These are phyloP conservation scores for Fraxinus albicans DNA, from an alignment of 305 asterid species.

Conservation along the genomic window DNA sequence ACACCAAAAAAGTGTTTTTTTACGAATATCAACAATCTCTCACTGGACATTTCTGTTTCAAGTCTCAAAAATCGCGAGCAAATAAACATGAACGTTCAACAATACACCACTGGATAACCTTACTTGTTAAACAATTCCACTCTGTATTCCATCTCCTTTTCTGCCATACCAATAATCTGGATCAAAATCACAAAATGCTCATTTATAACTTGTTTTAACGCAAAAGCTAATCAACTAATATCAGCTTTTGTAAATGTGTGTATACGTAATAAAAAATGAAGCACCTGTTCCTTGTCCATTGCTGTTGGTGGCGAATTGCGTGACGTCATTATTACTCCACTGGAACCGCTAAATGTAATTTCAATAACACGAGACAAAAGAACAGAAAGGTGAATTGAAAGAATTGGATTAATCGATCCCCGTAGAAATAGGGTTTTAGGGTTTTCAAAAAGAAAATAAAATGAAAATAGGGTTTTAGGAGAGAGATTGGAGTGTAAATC, in stretches of 20 bases:
- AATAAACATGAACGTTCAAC: not conserved
- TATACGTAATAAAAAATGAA: not conserved
- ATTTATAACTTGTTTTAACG: not conserved
- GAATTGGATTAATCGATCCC: not conserved
- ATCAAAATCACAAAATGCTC: not conserved
- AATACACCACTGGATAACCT: constrained; percentile 20
- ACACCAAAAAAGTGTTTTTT: not conserved
- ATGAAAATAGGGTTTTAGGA: not conserved
- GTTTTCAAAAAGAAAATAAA: not conserved
- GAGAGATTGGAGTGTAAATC: not conserved
- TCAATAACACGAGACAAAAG: not conserved
- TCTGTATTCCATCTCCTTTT: constrained; percentile 52
- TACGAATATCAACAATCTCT: not conserved
- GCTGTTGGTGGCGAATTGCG: not conserved
- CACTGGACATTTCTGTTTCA: not conserved
- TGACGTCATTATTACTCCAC: not conserved
- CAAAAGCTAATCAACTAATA: not conserved
- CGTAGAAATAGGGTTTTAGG: not conserved
- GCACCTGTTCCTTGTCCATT: constrained; percentile 4
- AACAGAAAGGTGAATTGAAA: not conserved
- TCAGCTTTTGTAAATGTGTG: not conserved
- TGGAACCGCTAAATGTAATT: not conserved
- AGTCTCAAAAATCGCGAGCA: not conserved
- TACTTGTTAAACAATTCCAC: constrained; percentile 55
- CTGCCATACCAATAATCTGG: constrained; percentile 45